Evolutionary conservation across 2,329 filamentous ascomycete genomes (phyloP).

Genomic region (Tothia fuscella): DNA sequence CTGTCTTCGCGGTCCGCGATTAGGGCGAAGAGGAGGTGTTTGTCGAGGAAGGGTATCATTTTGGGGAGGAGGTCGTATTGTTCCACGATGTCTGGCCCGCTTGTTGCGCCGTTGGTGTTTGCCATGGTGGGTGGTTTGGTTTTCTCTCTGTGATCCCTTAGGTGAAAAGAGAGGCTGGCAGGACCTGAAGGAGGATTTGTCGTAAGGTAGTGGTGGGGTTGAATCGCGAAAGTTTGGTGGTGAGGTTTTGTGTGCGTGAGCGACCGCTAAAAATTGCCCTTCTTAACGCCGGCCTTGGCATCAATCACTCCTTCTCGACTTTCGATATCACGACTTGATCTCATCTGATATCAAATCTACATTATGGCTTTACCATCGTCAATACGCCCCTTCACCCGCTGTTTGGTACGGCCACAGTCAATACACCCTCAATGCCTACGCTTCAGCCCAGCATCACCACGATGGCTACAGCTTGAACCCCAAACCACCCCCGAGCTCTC

Average conservation of each 20-base stretch:
- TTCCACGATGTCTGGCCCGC: constrained; percentile 46
- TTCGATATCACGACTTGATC: not conserved
- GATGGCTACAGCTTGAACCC: not conserved
- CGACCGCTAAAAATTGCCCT: not conserved
- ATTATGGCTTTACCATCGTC: constrained; percentile 1
- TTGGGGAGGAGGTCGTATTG: constrained; percentile 76
- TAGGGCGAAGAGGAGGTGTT: constrained; percentile 87
- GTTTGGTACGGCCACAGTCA: not conserved
- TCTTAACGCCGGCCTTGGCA: not conserved
- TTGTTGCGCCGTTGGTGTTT: constrained; percentile 22
- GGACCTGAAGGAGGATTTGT: not conserved
- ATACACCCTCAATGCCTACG: constrained; percentile 16
- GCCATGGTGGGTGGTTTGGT: constrained; percentile 25
- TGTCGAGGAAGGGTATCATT: constrained; percentile 83
- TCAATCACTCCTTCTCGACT: too few relatives aligned
- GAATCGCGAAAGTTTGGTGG: not conserved
- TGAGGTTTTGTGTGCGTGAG: not conserved
- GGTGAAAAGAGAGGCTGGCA: not conserved
- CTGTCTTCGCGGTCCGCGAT: constrained; percentile 73
- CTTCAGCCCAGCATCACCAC: not conserved
- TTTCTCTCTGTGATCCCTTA: not conserved
- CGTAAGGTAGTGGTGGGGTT: not conserved
- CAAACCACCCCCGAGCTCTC: not conserved
- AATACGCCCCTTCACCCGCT: not conserved
- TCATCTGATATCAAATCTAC: too few relatives aligned